Evolutionary conservation across 345 rosid genomes (phyloP), one percentile per base, ranked within the genome.

Genomic region (Reutealis trisperma): DNA sequence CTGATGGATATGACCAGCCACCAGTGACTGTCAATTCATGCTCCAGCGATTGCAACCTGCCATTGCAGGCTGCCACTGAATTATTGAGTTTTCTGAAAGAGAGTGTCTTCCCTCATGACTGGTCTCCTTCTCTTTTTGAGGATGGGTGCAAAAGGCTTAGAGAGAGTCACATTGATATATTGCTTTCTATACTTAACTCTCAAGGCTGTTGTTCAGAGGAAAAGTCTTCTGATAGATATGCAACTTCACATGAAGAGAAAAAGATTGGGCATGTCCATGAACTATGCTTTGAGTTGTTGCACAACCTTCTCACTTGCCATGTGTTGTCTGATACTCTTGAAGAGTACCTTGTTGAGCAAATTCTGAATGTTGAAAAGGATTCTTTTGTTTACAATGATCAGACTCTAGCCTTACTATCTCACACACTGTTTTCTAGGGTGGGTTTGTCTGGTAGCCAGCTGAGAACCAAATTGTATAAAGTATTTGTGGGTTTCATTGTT

Each of bases 1-100:
- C 80, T 16, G 98, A 95, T 82, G 90, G 86, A 75, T 87, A 59
- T 79, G 98, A 96, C 71, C 98, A 91, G 75, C 85, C 89, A 52
- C 79, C 89, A 22, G 90, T 70, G 84, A 80, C 87, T 71, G 88
- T 83, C 77, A 76, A 70, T 74, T 81, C 87, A 34, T 75, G 83
- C 69, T 81, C 92, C 75, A 85, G 78, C 85, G 80, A 76, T 75
- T 81, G 84, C 89, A 96, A 91, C 85, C 76, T 91, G 91, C 93
- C 92, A 69, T 76, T 89, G 72, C 94, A 92, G 82, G 97, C 97
- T 57, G 97, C 93, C 68, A 75, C 75, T 32, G 99, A 93, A 77
- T 79, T 89, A 63, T 75, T 96, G 89, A 89, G 74, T 77, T 93
- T 96, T 82, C 88, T 96, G 63, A 91, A 89, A 86, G 85, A 78